Evolutionary conservation across 257 asterid genomes (phyloP).

Genomic region (Solanum appendiculatum): DNA sequence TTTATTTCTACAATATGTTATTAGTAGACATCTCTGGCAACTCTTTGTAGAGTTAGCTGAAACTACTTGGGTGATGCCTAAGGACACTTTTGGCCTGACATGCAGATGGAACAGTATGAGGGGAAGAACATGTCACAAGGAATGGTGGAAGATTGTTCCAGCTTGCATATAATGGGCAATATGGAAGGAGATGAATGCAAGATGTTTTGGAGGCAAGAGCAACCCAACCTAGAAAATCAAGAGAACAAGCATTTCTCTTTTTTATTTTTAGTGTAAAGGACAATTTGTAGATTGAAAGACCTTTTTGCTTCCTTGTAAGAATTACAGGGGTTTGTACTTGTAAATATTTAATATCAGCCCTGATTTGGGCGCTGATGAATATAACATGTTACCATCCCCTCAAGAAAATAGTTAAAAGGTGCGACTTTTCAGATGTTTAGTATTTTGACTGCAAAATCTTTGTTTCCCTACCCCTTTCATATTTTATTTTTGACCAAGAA

Average conservation of each 20-base stretch:
- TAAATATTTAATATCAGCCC: neutral
- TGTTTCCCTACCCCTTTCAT: neutral
- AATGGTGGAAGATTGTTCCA: neutral
- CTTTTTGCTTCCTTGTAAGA: neutral
- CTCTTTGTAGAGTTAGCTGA: neutral
- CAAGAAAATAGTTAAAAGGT: neutral
- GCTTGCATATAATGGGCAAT: neutral
- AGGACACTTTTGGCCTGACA: neutral
- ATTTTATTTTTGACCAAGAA: neutral
- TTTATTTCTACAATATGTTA: neutral
- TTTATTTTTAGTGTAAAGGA: neutral
- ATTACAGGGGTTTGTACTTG: neutral
- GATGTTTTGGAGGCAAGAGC: neutral
- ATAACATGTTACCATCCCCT: neutral
- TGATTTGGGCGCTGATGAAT: neutral
- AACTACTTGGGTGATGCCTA: neutral
- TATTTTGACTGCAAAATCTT: neutral
- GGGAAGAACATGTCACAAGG: neutral
- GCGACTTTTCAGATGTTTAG: neutral
- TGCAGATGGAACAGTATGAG: neutral
- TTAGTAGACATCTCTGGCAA: neutral
- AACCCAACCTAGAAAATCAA: neutral
- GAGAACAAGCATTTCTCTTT: neutral
- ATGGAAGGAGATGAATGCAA: neutral
- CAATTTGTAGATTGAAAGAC: neutral